These are phyloP conservation scores for Clavispora vitiphila DNA, from an alignment of 805 yeast genomes.

Conservation along the genomic window DNA sequence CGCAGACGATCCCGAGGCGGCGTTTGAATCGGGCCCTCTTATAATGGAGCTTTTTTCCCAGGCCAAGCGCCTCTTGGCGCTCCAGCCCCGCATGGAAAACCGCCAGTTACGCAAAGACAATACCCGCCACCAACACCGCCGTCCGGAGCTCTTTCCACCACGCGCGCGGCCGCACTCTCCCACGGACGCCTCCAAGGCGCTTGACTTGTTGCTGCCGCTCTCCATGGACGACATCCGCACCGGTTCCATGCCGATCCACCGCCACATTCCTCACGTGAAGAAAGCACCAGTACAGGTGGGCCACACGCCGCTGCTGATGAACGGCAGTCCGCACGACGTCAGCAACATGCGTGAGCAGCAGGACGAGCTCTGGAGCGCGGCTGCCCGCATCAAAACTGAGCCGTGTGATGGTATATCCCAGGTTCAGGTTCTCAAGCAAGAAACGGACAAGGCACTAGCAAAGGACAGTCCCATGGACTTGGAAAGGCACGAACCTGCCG, in stretches of 20 bases:
- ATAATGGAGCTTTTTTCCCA: constrained; percentile 38
- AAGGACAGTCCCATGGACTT: too few species aligned
- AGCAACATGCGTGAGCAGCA: neutral
- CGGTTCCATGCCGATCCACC: constrained; percentile 12
- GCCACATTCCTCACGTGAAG: constrained; percentile 3
- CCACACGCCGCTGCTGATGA: constrained; percentile 30
- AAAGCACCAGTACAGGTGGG: constrained; percentile 3
- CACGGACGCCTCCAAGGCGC: constrained; percentile 16
- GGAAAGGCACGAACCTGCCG: too few species aligned
- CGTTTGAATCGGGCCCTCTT: constrained; percentile 25
- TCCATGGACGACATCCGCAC: constrained; percentile 31
- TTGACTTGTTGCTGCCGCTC: constrained; percentile 38
- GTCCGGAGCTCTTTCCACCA: neutral
- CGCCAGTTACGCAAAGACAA: constrained; percentile 33
- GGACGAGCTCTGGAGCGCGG: neutral
- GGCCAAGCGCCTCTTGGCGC: constrained; percentile 34
- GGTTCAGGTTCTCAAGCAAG: neutral
- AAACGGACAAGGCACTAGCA: too few species aligned
- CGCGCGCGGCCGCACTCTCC: neutral
- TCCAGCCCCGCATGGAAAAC: constrained; percentile 37
- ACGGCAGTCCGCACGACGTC: constrained; percentile 14
- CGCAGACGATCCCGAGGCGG: constrained; percentile 6
- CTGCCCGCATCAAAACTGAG: constrained; percentile 1
- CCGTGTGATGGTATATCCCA: neutral
- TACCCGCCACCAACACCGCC: constrained; percentile 21